Evolutionary conservation across 2,329 filamentous ascomycete genomes (phyloP).

Genomic region (Passalora sequoiae): DNA sequence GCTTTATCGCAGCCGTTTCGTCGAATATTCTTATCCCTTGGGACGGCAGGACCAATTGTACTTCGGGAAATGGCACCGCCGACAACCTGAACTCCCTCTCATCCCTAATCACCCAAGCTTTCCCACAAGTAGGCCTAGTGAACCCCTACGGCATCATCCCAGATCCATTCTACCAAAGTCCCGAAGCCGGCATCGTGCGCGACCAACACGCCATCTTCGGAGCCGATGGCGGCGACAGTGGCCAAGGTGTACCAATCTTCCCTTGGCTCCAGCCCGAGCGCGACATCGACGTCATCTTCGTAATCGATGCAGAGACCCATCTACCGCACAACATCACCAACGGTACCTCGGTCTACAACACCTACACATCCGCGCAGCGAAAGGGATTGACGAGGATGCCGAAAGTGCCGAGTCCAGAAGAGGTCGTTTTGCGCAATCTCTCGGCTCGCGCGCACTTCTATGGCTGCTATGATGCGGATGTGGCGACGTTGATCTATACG

Average conservation of each 20-base stretch:
- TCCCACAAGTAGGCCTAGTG: not conserved
- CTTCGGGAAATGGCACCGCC: constrained; percentile 7
- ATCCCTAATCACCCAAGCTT: constrained; percentile 1
- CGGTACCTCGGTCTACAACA: constrained; percentile 13
- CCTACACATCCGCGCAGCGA: constrained; percentile 11
- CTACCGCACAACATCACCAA: constrained; percentile 12
- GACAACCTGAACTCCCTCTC: constrained; percentile 8
- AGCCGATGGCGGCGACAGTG: constrained; percentile 12
- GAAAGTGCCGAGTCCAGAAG: constrained; percentile 4
- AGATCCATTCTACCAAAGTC: constrained; percentile 13
- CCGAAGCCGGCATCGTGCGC: constrained; percentile 8
- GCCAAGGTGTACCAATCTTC: constrained; percentile 14
- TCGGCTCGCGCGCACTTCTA: constrained; percentile 13
- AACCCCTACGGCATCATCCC: constrained; percentile 16
- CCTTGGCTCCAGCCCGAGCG: constrained; percentile 12
- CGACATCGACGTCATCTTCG: constrained; percentile 14
- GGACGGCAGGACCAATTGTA: constrained; percentile 5
- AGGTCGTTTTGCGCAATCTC: constrained; percentile 10
- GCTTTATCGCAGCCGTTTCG: constrained; percentile 13
- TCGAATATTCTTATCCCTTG: constrained; percentile 13
- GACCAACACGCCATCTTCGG: constrained; percentile 9
- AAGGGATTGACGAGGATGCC: constrained; percentile 13
- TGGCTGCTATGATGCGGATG: constrained; percentile 9
- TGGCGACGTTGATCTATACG: constrained; percentile 11
- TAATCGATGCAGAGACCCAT: constrained; percentile 11